These are phyloP conservation scores for Tothia fuscella DNA, from an alignment of 2,329 filamentous ascomycete species.

Conservation along the genomic window DNA sequence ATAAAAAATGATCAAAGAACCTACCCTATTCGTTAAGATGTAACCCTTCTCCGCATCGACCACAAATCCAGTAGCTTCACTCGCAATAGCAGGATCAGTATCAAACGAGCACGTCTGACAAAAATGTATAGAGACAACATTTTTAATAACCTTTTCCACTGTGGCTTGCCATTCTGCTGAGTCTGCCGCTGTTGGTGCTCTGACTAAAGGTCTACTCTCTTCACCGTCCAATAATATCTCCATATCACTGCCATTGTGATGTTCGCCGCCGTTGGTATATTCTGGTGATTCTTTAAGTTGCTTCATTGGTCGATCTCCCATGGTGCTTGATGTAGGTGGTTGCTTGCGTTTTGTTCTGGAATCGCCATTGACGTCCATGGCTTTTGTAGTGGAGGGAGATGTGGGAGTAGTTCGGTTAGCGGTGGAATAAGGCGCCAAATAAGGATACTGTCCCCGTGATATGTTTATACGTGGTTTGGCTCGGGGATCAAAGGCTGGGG, in stretches of 20 bases:
- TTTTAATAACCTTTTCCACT: constrained; percentile 85
- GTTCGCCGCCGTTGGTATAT: constrained; percentile 27
- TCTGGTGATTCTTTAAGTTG: constrained; percentile 25
- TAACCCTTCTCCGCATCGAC: constrained; percentile 85
- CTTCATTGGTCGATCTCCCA: constrained; percentile 45
- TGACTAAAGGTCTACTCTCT: constrained; percentile 24
- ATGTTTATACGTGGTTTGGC: no score
- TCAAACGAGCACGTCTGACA: constrained; percentile 97
- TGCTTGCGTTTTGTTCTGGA: constrained; percentile 43
- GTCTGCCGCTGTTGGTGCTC: constrained; percentile 42
- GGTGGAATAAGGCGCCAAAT: no score
- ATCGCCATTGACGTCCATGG: constrained; percentile 27
- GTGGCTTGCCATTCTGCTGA: constrained; percentile 90
- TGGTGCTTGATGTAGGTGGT: constrained; percentile 34
- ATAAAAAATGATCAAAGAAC: constrained; percentile 6
- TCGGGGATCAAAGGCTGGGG: no score
- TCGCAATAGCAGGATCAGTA: constrained; percentile 86
- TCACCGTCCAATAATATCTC: constrained; percentile 29
- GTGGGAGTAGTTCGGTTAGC: no score
- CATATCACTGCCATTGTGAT: constrained; percentile 27
- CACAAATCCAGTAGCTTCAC: constrained; percentile 94
- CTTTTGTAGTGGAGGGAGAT: not conserved
- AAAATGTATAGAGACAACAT: constrained; percentile 97
- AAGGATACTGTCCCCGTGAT: no score
- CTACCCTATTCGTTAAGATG: constrained; percentile 39